phyloP scores from a whole-genome alignment of 352 stramenopile genomes.

The Pythium dissotocum region DNA sequence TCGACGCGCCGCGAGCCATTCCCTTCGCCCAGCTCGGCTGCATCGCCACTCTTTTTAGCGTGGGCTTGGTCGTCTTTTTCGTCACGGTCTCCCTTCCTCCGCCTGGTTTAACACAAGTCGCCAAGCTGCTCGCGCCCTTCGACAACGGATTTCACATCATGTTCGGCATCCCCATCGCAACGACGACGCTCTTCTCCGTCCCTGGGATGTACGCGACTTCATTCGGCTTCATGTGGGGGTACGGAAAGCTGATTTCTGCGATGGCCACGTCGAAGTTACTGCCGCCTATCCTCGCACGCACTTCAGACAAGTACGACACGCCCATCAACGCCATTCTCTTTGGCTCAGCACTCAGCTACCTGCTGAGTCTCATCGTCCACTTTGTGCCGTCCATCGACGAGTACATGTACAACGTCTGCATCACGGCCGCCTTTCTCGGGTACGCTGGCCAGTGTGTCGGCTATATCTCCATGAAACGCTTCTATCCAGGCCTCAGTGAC shows the following conservation, averaged over 20 bases:
- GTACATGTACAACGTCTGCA: constrained; percentile 31
- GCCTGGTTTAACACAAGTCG: constrained; percentile 22
- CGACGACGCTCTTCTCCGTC: constrained; percentile 33
- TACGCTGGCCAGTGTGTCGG: constrained; percentile 38
- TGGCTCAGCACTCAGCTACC: constrained; percentile 28
- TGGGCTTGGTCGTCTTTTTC: constrained; percentile 28
- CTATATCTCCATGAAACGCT: constrained; percentile 32
- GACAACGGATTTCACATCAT: constrained; percentile 34
- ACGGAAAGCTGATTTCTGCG: constrained; percentile 28
- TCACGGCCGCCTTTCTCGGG: constrained; percentile 28
- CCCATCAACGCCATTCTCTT: constrained; percentile 28
- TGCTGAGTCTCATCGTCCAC: constrained; percentile 27
- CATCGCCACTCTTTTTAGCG: constrained; percentile 24
- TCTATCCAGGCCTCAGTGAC: constrained; percentile 19
- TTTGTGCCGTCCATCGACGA: constrained; percentile 25
- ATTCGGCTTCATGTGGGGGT: constrained; percentile 40
- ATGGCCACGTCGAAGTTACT: constrained; percentile 34
- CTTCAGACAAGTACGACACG: constrained; percentile 29
- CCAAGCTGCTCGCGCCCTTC: constrained; percentile 30
- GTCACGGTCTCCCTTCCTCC: constrained; percentile 26
- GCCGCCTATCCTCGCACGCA: constrained; percentile 16
- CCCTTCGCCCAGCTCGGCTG: constrained; percentile 31
- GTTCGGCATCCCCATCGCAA: constrained; percentile 22
- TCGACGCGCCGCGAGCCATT: constrained; percentile 18
- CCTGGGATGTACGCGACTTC: constrained; percentile 35